Evolutionary conservation across 805 yeast genomes (phyloP), one percentile per base, ranked within the genome.

Genomic region (Saccharomycopsis lassenensis): DNA sequence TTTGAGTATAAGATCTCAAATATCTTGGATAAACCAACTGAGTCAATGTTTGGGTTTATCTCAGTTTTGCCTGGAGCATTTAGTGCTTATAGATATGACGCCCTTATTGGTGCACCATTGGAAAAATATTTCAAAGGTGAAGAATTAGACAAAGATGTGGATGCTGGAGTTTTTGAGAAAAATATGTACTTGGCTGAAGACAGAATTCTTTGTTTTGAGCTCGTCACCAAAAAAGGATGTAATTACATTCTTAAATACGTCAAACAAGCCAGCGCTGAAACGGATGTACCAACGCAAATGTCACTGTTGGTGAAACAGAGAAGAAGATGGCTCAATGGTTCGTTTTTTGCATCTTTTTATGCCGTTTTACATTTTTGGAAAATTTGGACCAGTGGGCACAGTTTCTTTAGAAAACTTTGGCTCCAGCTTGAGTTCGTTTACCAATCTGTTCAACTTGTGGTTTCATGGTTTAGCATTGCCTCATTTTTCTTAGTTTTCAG

Each of bases 141-240:
- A 56, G 79, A 77, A 40, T 64, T 87, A 45, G 66, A 62, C 40
- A 79, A 74, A 41, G 78, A 77, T 40, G 63, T 64, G 21, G 71
- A 74, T 29, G 71, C 76, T 23, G 94, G 95, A 29, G 76, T 89
- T 35, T 91, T 89, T 64, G 83, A 89, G 25, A 80, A 95, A 3
- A 89, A 89, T 56, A 89, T 91, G 97, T 91, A 87, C 57, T 68
- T 89, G 38, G 98, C 98, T 5, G 97, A 89, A 59, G 98, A 91
- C 59, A 73, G 97, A 58, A 85, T 89, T 37, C 63, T 89, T 48
- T 91, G 97, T 67, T 89, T 84, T 62, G 97, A 89, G 58, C 66
- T 89, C 35, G 93, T 89, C n/a, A 91, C 95, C 2, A 89, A 89
- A 52, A 65, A 64, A 41, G 58, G 70, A 31, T 68, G 76, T 44